phyloP scores from a whole-genome alignment of 1,284 basidiomycete species.

The Ceratobasidium papillatum region DNA sequence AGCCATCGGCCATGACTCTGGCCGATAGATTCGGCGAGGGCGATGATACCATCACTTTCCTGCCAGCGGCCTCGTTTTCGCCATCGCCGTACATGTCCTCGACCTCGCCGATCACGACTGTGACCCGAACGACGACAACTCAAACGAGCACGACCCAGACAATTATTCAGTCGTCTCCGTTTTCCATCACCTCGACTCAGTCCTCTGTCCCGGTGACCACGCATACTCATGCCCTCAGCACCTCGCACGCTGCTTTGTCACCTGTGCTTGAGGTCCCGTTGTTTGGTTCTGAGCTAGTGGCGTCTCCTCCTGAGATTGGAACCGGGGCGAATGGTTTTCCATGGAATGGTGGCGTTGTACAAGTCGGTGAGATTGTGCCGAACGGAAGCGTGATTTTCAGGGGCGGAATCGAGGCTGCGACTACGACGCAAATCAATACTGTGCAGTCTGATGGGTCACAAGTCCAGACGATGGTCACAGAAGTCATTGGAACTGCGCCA shows the following conservation, averaged over 20 bases:
- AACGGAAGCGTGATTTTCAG: conserved; percentile 8
- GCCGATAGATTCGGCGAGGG: background rate
- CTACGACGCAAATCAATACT: conserved; percentile 5
- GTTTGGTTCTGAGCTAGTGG: background rate
- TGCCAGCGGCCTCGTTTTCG: background rate
- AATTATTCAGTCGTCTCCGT: background rate
- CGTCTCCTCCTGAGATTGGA: conserved; percentile 4
- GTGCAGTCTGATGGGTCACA: background rate
- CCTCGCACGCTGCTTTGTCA: background rate
- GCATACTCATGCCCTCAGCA: background rate
- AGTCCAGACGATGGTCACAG: conserved; percentile 4
- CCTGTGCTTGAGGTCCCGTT: conserved; percentile 28
- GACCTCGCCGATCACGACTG: background rate
- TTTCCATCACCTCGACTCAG: background rate
- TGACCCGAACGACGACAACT: conserved; percentile 18
- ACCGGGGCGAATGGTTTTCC: conserved; percentile 10
- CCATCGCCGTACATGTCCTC: background rate
- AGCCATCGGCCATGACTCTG: background rate
- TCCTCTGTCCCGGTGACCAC: conserved; percentile 3
- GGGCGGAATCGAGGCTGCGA: conserved; percentile 7
- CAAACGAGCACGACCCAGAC: conserved; percentile 13
- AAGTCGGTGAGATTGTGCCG: conserved; percentile 16
- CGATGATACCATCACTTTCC: background rate
- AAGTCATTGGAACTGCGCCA: background rate
- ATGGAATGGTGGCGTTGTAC: background rate